Evolutionary conservation across 305 asterid genomes (phyloP), one percentile per base, ranked within the genome.

Genomic region (Fraxinus angustifolia): DNA sequence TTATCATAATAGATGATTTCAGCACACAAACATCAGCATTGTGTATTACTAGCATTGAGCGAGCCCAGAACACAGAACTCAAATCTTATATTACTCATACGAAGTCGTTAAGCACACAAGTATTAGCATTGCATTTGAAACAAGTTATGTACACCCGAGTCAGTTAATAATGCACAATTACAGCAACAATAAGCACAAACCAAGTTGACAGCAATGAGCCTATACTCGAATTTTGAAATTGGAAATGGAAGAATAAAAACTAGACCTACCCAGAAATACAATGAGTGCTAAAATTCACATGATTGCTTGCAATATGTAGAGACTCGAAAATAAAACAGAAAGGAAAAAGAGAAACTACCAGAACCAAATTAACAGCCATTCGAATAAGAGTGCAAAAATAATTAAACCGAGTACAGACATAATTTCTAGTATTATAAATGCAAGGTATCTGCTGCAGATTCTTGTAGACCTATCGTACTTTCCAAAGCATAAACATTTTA

Each of bases 1-100:
- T 8, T 12, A 75, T 36, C 40, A 81, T 7, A 35, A 72, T 34
- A 30, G 16, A 34, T 58, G 21, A 28, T 38, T 31, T 21, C 21
- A n/a, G 23, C 19, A 70, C 40, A 79, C 19, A 83, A 71, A 73
- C 40, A 53, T 72, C 8, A 36, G 50, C 53, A 85, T 62, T 73
- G 72, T 8, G 68, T 3, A 65, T 79, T 28, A 71, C 76, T 48
- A 73, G 28, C 36, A 80, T 19, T 3, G 19, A 28, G 80, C 76
- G 35, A 81, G 78, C 84, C 45, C 81, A 62, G 77, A 56, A 31
- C 79, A 83, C 23, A 60, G 60, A 40, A 77, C 77, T 83, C 77
- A 72, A 74, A 73, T 17, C 38, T 83, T 80, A 33, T 78, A 71
- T 23, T 28, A 56, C 75, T 70, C 68, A 79, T 83, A 81, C 40